phyloP scores from a whole-genome alignment of 306 rosid species.

The Casuarina glauca region DNA sequence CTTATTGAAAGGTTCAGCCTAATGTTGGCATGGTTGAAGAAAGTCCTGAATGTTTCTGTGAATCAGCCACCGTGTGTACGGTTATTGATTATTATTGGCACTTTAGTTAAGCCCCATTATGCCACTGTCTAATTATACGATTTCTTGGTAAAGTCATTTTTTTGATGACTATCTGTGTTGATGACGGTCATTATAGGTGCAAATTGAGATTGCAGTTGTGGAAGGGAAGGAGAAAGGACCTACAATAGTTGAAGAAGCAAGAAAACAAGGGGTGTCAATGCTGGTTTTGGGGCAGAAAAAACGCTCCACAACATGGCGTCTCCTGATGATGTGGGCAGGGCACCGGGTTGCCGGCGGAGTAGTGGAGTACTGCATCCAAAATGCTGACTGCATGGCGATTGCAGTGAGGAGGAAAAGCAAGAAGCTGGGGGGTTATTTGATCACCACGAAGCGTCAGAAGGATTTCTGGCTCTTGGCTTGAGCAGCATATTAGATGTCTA shows the following conservation, averaged over 20 bases:
- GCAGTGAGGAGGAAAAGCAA: conserved; percentile 87
- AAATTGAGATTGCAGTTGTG: conserved; percentile 64
- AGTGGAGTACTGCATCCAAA: conserved; percentile 85
- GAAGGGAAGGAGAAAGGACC: conserved; percentile 84
- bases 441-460: conserved; percentile 91
- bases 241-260: conserved; percentile 87
- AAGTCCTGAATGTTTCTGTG: background rate
- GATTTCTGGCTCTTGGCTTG: conserved; percentile 97
- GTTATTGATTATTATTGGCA: too few relatives aligned
- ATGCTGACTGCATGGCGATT: conserved; percentile 91
- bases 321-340: conserved; percentile 88
- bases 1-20: conserved; percentile 53
- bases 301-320: conserved; percentile 82
- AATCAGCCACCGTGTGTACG: too few relatives aligned
- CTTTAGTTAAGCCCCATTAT: too few relatives aligned
- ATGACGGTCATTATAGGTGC: conserved; percentile 52
- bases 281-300: conserved; percentile 89
- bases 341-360: conserved; percentile 46
- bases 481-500: background rate
- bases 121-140: too few relatives aligned
- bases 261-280: conserved; percentile 64
- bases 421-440: conserved; percentile 86
- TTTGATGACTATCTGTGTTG: conserved; percentile 3
- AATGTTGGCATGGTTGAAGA: conserved; percentile 73
- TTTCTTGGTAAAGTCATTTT: background rate